Conservation (phyloP, 179 eudicot species). For the Beta macrorhiza region DNA sequence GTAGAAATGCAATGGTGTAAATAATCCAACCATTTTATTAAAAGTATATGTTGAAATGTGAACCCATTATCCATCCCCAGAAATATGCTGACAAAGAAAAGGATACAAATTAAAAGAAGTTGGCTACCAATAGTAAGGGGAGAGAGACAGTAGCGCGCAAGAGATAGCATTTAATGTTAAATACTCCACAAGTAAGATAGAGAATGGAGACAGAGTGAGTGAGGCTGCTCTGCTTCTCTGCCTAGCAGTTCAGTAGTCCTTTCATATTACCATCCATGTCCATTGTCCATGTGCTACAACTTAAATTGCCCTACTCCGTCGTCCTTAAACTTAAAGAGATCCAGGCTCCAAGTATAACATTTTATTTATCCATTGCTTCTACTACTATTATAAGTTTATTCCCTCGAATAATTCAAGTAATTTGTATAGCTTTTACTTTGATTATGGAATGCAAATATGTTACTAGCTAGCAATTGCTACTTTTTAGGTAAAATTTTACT, state of each 20-base stretch:
- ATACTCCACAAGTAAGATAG: background rate
- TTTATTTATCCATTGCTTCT: too few relatives aligned
- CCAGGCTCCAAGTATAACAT: too few relatives aligned
- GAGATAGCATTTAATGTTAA: slow-evolving; percentile 12
- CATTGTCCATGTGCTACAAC: background rate
- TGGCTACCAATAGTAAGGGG: background rate
- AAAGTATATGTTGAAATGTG: background rate
- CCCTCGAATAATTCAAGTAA: too few relatives aligned
- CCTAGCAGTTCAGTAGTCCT: slow-evolving; percentile 25
- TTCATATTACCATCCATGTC: background rate
- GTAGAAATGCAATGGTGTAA: background rate
- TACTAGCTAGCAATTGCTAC: too few relatives aligned
- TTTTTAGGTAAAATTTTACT: too few relatives aligned
- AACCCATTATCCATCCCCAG: slow-evolving; percentile 29
- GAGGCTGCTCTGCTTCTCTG: background rate
- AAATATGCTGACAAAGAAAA: slow-evolving; percentile 31
- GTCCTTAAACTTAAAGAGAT: background rate
- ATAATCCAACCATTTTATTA: background rate
- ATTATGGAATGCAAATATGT: too few relatives aligned
- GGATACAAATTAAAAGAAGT: slow-evolving; percentile 8
- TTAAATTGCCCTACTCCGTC: background rate
- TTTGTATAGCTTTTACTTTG: too few relatives aligned
- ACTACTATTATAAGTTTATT: too few relatives aligned
- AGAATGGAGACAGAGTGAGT: background rate
- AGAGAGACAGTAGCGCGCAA: background rate